Base-by-base conservation (phyloP, 2,329 filamentous ascomycete genomes). In the Botryosphaeria dothidea region DNA sequence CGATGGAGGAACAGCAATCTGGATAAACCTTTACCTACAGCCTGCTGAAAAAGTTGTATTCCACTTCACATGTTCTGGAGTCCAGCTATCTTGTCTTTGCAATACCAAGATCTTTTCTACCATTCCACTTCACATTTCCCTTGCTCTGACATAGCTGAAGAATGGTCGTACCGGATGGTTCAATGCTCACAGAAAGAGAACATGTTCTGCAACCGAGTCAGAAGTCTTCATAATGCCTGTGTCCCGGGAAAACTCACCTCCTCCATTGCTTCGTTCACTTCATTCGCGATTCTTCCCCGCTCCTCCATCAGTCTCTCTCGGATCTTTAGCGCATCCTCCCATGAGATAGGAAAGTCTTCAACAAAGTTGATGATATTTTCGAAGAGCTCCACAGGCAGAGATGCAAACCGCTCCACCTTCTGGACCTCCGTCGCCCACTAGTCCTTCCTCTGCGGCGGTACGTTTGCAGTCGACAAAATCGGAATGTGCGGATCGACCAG, bases 401-500 rank as follows among this genome's bases (percentile, higher is more conserved):
- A 15, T 3, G 23, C 17, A 15, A 58, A 51, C 9, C 15, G 23
- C 4, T 34, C 52, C 56, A 45, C 31, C 31, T 46, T 57, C 13
- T 31, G 15, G n/a, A 66, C 67, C 65, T 68, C 66, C 7, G 77
- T 72, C 0, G 65, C 64, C 72, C 75, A 80, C 83, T 83, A 86
- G 3, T 80, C 74, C 31, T 77, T 70, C 65, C 79, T 80, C 69
- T 86, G 84, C 1, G 82, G 82, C 1, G 83, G 83, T 0, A 85
- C 78, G 65, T 86, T 83, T 0, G 78, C 78, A 83, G 2, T 77
- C 86, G 9, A 85, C 77, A 57, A 21, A 19, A 89, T 79, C 8
- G 80, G 80, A 4, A 75, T 69, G 36, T 81, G 70, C 0, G 86
- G 86, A 68, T 89, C 86, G 2, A 89, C 82, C 1, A 90, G 78